These are phyloP conservation scores for Aspergillus chevalieri DNA, from an alignment of 2,329 filamentous ascomycete species.

Conservation along the genomic window DNA sequence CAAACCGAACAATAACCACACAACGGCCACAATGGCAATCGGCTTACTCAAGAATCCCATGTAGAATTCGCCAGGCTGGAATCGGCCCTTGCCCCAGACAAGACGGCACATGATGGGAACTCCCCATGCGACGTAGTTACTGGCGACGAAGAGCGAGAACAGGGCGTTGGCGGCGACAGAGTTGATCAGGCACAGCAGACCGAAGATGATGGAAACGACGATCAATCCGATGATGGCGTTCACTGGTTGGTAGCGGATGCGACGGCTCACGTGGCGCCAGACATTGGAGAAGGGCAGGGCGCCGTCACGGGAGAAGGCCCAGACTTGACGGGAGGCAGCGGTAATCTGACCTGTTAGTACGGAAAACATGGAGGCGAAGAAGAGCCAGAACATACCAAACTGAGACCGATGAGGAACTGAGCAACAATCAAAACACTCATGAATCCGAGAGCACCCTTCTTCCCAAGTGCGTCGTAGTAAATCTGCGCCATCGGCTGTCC, in stretches of 20 bases:
- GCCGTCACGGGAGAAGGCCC: constrained; percentile 59
- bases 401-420: constrained; percentile 58
- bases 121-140: constrained; percentile 57
- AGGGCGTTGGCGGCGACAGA: constrained; percentile 53
- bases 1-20: constrained; percentile 53
- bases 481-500: constrained; percentile 58
- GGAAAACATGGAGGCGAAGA: too few relatives aligned
- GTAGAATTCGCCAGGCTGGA: constrained; percentile 55
- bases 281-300: constrained; percentile 55
- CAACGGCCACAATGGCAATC: constrained; percentile 49
- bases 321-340: constrained; percentile 55
- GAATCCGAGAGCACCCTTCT: constrained; percentile 52
- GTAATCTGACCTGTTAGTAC: constrained; percentile 36
- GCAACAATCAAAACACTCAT: constrained; percentile 56
- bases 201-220: constrained; percentile 47
- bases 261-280: constrained; percentile 51
- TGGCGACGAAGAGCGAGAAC: constrained; percentile 51
- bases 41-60: constrained; percentile 49
- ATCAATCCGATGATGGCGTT: constrained; percentile 52
- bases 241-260: constrained; percentile 53
- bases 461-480: constrained; percentile 56
- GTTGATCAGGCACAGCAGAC: constrained; percentile 54
- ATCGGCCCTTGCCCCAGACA: constrained; percentile 53
- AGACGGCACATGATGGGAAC: constrained; percentile 54
- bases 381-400: constrained; percentile 31